Percentiles rank a stretch among this genome's conserved stretches.
phyloP scores from a whole-genome alignment of 805 yeast genomes.

The Saccharomycopsis fodiens region DNA sequence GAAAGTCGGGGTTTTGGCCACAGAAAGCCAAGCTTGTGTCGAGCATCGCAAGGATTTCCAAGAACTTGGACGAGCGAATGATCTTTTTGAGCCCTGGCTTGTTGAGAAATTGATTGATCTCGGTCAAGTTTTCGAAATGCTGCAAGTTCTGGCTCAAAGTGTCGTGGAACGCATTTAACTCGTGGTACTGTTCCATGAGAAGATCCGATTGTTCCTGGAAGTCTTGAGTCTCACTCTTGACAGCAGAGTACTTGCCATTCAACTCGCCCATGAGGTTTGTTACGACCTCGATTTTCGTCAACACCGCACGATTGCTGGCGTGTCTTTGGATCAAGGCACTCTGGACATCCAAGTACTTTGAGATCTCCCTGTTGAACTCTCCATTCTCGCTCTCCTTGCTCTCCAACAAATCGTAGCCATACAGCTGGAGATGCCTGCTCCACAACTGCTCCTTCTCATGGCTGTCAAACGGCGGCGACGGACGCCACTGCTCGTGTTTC shows the following conservation, averaged over 20 bases:
- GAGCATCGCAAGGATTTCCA: constrained; percentile 44
- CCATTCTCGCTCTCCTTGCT: constrained; percentile 33
- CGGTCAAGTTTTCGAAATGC: constrained; percentile 64
- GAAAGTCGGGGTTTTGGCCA: constrained; percentile 47
- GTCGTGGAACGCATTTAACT: constrained; percentile 33
- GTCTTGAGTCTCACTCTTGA: constrained; percentile 52
- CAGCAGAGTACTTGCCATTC: constrained; percentile 45
- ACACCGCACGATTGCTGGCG: constrained; percentile 30
- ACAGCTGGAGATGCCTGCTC: constrained; percentile 31
- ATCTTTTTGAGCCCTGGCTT: constrained; percentile 66
- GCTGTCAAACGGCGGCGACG: constrained; percentile 2
- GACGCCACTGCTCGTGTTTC: constrained; percentile 5
- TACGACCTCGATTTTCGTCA: constrained; percentile 39
- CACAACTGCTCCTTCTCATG: constrained; percentile 31
- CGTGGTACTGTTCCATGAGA: constrained; percentile 39
- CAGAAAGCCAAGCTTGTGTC: constrained; percentile 64
- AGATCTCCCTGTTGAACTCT: constrained; percentile 32
- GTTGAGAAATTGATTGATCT: constrained; percentile 60
- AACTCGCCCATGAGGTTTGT: constrained; percentile 40
- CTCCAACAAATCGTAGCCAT: constrained; percentile 36
- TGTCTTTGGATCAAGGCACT: constrained; percentile 29
- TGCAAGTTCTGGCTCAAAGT: constrained; percentile 43
- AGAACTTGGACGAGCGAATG: constrained; percentile 43
- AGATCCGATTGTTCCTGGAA: constrained; percentile 52
- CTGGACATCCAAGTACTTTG: constrained; percentile 27